Base-by-base conservation (phyloP, 805 yeast species). In the Yamadazyma kitorensis region DNA sequence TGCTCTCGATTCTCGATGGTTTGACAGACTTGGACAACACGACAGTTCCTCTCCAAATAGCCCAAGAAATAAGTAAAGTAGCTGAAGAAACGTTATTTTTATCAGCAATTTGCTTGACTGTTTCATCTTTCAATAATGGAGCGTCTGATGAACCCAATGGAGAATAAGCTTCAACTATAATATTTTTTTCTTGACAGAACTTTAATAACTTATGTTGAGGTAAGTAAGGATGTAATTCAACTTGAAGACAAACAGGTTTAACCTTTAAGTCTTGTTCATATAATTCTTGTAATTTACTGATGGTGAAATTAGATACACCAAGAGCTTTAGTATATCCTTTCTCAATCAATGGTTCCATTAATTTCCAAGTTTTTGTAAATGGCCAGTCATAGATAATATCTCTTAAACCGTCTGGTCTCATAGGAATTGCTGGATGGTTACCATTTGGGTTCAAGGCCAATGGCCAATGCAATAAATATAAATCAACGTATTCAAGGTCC, bases 391-490 rank as follows among this genome's bases (percentile, higher is more conserved):
- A 39, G 8, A 52, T 39, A 23, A 64, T 51, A 29, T 59, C 62
- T 31, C 69, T 59, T 15, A 52, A 55, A 6, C 68, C 74, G 47
- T 52, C 55, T 25, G 59, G 59, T 28, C 41, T 49, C 13, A 43
- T 52, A 31, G 74, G 72, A 31, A 67, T 47, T 30, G 37, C 44
- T 25, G 32, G 51, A 41, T 59, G 44, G 23, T 56, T 59, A 19
- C 63, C 61, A 31, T 62, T 56, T n/a, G 68, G 58, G 34, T 69
- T 72, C 42, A 74, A 54, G 6, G 59, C 52, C 24, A 50, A 43
- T 4, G 95, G 95, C 94, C 94, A 86, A 60, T 86, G 95, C 56
- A 86, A 72, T 53, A 86, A 70, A 53, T 80, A 79, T 38, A 86
- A 63, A 55, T 86, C 95, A 30, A 86, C 82, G 50, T 86, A 86